Base-by-base conservation (phyloP, 179 eudicot species). In the Actinidia chinensis region DNA sequence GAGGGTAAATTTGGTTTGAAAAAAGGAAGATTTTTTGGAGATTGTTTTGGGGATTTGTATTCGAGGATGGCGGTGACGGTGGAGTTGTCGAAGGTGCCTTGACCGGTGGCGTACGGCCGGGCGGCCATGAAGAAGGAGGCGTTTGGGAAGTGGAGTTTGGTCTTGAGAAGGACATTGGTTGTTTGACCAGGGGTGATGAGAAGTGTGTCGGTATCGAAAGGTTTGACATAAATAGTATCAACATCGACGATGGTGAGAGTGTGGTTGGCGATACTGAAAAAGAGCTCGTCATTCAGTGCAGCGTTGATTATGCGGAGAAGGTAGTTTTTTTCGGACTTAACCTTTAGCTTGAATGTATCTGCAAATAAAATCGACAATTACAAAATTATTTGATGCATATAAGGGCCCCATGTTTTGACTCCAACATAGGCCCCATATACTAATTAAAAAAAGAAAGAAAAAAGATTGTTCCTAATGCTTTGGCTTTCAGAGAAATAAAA, bases 231-330 rank as follows among this genome's bases (percentile, higher is more conserved):
- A 4, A 88, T 66, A 2, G 91, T 91, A 6, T 89, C 93, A 0
- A 70, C 88, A 12, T 86, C 93, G 1, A 88, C 89, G 0, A 84
- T 72, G 4, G 83, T 86, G 40, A 89, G 86, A 4, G 72, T 82
- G 80, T 89, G 93, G 80, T 86, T 84, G 10, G 91, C 91, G 8
- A 88, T 86, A 79, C 93, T 83, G 76, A 89, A 89, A 80, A 89
- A 88, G 68, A 89, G 93, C 8, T 88, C 88, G 33, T 89, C 88
- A 18, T 89, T 89, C 23, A 89, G 86, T 75, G 93, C 93, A 10
- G 91, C 91, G 43, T 89, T 89, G 84, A 88, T 79, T 2, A 89
- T 25, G 0, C 93, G 86, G 22, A 89, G 86, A 20, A 89, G 82
- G 76, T 89, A 89, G 0, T 84, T 86, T 68, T 88, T 90, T 3